phyloP scores from a whole-genome alignment of 805 yeast genomes.

The Kuraishia ogatae region DNA sequence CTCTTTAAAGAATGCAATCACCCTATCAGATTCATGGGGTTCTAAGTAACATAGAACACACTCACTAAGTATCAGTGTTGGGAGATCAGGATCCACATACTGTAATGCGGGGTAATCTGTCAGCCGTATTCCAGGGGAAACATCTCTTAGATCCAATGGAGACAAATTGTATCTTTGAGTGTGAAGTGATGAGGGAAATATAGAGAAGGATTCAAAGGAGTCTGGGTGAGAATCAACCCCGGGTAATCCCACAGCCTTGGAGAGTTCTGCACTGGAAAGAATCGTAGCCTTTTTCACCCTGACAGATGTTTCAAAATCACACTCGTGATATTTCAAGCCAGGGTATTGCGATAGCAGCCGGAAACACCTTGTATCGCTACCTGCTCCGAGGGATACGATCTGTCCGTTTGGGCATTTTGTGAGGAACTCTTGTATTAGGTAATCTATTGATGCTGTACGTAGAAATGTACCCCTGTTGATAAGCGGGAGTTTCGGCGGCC shows the following conservation, averaged over 20 bases:
- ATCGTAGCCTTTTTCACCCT: conserved; percentile 44
- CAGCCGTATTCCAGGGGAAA: conserved; percentile 7
- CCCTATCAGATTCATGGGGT: conserved; percentile 35
- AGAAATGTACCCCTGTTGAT: conserved; percentile 67
- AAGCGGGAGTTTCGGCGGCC: conserved; percentile 42
- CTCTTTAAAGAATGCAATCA: conserved; percentile 33
- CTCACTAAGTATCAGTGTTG: conserved; percentile 62
- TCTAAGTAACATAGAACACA: conserved; percentile 69
- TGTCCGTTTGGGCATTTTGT: conserved; percentile 23
- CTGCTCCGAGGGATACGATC: conserved; percentile 70
- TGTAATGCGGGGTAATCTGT: conserved; percentile 3
- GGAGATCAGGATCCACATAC: conserved; percentile 25
- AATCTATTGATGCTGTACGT: conserved; percentile 45
- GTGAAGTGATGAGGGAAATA: conserved; percentile 21
- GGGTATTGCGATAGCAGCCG: conserved; percentile 27
- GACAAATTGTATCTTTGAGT: conserved; percentile 39
- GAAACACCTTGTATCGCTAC: conserved; percentile 69
- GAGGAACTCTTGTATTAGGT: conserved; percentile 33
- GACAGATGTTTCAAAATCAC: conserved; percentile 53
- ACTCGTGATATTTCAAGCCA: conserved; percentile 40
- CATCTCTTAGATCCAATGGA: conserved; percentile 44
- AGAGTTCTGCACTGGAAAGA: conserved; percentile 19
- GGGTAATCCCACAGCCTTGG: conserved; percentile 5
- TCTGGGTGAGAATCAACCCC: conserved; percentile 12
- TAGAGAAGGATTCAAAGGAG: conserved; percentile 14